These are phyloP conservation scores for Ceratocystis destructans DNA, from an alignment of 2,329 filamentous ascomycete genomes.

Conservation along the genomic window DNA sequence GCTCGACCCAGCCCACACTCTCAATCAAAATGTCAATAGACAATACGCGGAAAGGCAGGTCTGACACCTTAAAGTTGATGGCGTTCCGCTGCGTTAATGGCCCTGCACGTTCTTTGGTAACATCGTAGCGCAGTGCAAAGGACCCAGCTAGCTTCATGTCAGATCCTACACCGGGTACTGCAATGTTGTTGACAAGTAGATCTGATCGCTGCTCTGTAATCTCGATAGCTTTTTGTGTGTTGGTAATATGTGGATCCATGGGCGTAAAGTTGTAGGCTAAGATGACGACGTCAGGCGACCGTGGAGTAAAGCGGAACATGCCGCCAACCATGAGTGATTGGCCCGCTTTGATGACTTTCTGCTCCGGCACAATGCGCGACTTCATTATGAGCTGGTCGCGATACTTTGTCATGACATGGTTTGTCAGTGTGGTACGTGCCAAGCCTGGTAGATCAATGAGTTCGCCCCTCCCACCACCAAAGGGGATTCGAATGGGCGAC, in stretches of 20 bases:
- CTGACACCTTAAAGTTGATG: conserved; percentile 48
- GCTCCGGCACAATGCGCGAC: conserved; percentile 56
- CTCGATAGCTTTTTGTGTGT: conserved; percentile 62
- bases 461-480: conserved; percentile 74
- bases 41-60: conserved; percentile 66
- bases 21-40: conserved; percentile 79
- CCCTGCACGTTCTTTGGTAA: conserved; percentile 65
- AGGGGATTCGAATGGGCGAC: conserved; percentile 84
- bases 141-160: conserved; percentile 57
- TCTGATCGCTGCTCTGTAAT: conserved; percentile 53
- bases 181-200: conserved; percentile 48
- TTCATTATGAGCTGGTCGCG: conserved; percentile 65
- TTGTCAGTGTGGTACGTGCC: conserved; percentile 56
- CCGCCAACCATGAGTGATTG: conserved; percentile 77
- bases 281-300: conserved; percentile 47
- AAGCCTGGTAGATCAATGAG: conserved; percentile 86
- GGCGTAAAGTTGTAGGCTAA: conserved; percentile 81
- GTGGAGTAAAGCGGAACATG: conserved; percentile 73
- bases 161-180: conserved; percentile 41
- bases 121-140: conserved; percentile 65
- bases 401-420: conserved; percentile 53
- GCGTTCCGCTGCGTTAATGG: conserved; percentile 53
- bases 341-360: conserved; percentile 56
- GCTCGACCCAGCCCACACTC: conserved; percentile 84
- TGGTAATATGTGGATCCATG: conserved; percentile 60